Base-by-base conservation (phyloP, 2,329 filamentous ascomycete species). In the Apiospora saccharicola region DNA sequence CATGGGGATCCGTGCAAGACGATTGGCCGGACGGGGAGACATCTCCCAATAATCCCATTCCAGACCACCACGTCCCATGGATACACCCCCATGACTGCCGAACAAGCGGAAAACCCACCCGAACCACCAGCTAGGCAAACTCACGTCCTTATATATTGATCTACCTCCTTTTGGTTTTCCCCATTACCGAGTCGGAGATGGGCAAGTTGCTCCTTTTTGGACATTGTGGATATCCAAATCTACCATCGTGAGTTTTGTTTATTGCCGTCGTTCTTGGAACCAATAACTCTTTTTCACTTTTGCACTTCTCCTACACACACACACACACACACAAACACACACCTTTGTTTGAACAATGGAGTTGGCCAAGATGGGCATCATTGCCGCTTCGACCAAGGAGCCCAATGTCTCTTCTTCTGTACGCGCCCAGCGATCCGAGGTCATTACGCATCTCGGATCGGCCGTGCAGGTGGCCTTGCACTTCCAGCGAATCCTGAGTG, bases 371-470 rank as follows among this genome's bases (percentile, higher is more conserved):
- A 78, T 82, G 73, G 79, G 78, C 70, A 78, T 85, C 75, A 79
- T 85, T 71, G 80, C 83, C 61, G 79, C 82, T 74, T 81, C 83
- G 68, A 81, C 75, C 67, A 80, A 81, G 77, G 80, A 82, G 75
- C 79, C 81, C 3, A 74, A 74, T 12, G 77, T 77, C 37, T 75
- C 26, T 30, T 30, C 26, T 30, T 30, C 77, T 47, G 73, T 78
- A 67, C 75, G 77, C 67, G 19, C 19, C 57, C 79, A 79, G 72
- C 79, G 78, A 72, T 81, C 80, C 24, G 76, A 80, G 51, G 70
- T 83, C 68, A 75, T 81, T 71, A 79, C 78, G 44, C 76, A 79
- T 46, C 76, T 85, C 34, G 75, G 75, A 22, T 82, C 83, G n/a
- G 76, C 79, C 43, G 72, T 85, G 51, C 77, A 79, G 68, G 73